These are phyloP conservation scores for Apodospora peruviana DNA, from an alignment of 495 filamentous ascomycete species.

Conservation along the genomic window DNA sequence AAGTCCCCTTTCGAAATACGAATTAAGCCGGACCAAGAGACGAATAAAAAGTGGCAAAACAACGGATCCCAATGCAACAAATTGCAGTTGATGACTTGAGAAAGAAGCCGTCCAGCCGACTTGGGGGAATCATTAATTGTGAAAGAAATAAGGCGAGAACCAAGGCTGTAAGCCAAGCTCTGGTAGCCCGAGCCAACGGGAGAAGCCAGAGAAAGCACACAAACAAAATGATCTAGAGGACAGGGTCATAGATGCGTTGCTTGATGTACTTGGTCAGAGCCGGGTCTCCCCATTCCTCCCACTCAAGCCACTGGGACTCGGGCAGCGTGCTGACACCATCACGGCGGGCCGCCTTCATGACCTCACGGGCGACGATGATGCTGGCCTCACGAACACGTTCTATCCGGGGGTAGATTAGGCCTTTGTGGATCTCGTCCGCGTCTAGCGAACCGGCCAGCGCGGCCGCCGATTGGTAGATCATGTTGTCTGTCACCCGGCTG, in stretches of 20 bases:
- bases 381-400: conserved; percentile 86
- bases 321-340: conserved; percentile 49
- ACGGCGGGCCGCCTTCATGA: conserved; percentile 79
- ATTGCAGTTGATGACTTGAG: too few relatives aligned
- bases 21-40: too few relatives aligned
- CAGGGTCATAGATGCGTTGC: conserved; percentile 73
- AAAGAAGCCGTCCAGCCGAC: too few relatives aligned
- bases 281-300: conserved; percentile 73
- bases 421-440: conserved; percentile 70
- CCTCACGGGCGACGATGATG: conserved; percentile 79
- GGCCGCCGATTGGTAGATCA: conserved; percentile 88
- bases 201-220: too few relatives aligned
- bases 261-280: conserved; percentile 76
- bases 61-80: too few relatives aligned
- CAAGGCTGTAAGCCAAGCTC: too few relatives aligned
- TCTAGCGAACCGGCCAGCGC: conserved; percentile 76
- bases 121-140: too few relatives aligned
- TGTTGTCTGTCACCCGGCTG: conserved; percentile 83
- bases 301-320: conserved; percentile 74
- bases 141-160: too few relatives aligned
- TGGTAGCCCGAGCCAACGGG: too few relatives aligned
- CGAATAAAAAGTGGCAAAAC: too few relatives aligned
- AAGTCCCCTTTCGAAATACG: too few relatives aligned
- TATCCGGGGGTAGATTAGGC: conserved; percentile 90
- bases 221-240: conserved; percentile 9